These are phyloP conservation scores for Globisporangium mamillatum DNA, from an alignment of 352 stramenopile species.

Conservation along the genomic window DNA sequence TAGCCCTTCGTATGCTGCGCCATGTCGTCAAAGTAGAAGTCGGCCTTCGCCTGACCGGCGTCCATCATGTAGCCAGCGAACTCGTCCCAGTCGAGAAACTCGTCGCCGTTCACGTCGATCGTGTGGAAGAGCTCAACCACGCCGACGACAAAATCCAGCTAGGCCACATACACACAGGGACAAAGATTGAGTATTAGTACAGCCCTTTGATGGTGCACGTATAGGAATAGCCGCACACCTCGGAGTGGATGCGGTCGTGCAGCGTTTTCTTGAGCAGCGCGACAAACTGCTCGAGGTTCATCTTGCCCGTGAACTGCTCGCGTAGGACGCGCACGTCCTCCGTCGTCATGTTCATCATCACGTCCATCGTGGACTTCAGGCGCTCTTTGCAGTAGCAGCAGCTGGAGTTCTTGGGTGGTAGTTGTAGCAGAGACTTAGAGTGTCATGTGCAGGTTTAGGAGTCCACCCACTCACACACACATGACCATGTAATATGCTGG, in stretches of 20 bases:
- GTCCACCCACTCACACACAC: neutral
- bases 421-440: neutral
- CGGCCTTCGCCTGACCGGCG: slow-evolving; percentile 50
- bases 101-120: slow-evolving; percentile 89
- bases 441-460: neutral
- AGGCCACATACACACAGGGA: neutral
- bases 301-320: slow-evolving; percentile 42
- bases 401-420: neutral
- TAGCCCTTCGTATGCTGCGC: slow-evolving; percentile 15
- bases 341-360: slow-evolving; percentile 87
- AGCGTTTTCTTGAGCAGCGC: slow-evolving; percentile 67
- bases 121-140: slow-evolving; percentile 88
- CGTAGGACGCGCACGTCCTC: slow-evolving; percentile 65
- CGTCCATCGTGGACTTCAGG: slow-evolving; percentile 43
- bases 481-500: too few relatives aligned
- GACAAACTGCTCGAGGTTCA: slow-evolving; percentile 69
- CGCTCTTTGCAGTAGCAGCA: neutral
- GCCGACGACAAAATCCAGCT: slow-evolving; percentile 80
- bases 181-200: neutral
- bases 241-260: slow-evolving; percentile 57
- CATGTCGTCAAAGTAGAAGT: slow-evolving; percentile 45
- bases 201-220: neutral
- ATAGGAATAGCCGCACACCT: slow-evolving; percentile 15
- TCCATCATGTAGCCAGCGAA: slow-evolving; percentile 88
- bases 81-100: slow-evolving; percentile 87